Base-by-base conservation (phyloP, 2,329 filamentous ascomycete genomes). In the Xylariales sp. region DNA sequence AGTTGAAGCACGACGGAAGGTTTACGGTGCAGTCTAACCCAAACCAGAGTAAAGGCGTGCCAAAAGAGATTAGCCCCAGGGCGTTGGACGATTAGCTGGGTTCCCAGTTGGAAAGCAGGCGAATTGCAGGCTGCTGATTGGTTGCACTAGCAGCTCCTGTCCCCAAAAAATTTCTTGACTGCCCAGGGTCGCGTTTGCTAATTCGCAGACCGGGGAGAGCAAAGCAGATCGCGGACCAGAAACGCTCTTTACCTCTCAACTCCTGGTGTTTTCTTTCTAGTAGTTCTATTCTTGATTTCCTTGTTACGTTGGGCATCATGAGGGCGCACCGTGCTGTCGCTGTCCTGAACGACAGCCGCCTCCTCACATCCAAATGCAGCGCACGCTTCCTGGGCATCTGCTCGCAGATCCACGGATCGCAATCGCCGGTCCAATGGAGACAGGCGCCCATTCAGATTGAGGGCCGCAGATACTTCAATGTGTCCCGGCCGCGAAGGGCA, bases 401-500 rank as follows among this genome's bases (percentile, higher is more conserved):
- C 36, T 56, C 56, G 27, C 53, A 50, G 18, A 17, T 16, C 29
- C 47, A 54, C 6, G 52, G 51, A 13, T 30, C 53, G 33, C 44
- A 47, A 28, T 50, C 55, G n/a, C 54, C 54, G 33, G 41, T 53
- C 35, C 55, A 49, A 46, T 56, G 58, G 45, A 56, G 57, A 35
- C 49, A 52, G 6, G 55, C 60, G 35, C 54, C 53, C 15, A 42
- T 54, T 38, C 54, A 57, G 42, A 43, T 62, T 24, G 53, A 55
- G 14, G 55, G 55, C 13, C 54, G 59, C 27, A 59, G 64, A 46
- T 60, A 61, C 43, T 66, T 69, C 45, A 69, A 61, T 44, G 47
- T 59, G 31, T 65, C 57, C 27, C 45, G 53, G 17, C 54, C 54
- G 10, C 50, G 57, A 49, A 54, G 52, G 40, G 60, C 62, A 17